Evolutionary conservation across 768 basidiomycete species (phyloP), one percentile per base, ranked within the genome.

Genomic region (Macrolepiota fuliginosa): DNA sequence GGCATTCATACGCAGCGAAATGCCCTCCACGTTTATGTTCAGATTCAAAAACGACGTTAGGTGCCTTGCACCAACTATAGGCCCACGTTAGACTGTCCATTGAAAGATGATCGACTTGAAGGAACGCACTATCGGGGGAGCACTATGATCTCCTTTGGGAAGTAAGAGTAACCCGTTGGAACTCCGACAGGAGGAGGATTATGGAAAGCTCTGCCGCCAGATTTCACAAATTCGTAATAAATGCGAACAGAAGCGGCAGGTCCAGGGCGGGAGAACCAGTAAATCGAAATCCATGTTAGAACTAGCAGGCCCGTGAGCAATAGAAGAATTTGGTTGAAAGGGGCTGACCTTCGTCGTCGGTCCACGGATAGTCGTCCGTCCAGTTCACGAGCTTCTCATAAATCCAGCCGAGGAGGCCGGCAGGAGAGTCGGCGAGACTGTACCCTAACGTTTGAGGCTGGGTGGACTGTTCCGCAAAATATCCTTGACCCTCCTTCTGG

Each of bases 171-270:
- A 0, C 86, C 84, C 54, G 79, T 65, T 1, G 84, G 85, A 46
- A 83, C 76, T 15, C 64, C 42, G 15, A 70, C 59, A 25, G 42
- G 52, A 24, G 61, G 54, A 45, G 62, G 0, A n/a, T 22, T 32
- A 27, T 58, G 24, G 15, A 65, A 24, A 22, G 61, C 37, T 17
- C 61, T 62, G 12, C 57, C 54, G 24, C 68, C 66, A 6, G 63
- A 65, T 45, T 70, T 69, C 50, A 35, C 60, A 19, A 68, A 63
- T 66, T 88, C 88, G 65, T 81, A 87, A 69, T 88, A 88, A 19
- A 86, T 86, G 12, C 85, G 75, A 7, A 81, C 22, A 0, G 86
- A 81, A 0, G 86, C 83, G 1, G 84, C 77, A 5, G 87, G 85
- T 0, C 85, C 85, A 0, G 80, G 76, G 10, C 79, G 77, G 6